Evolutionary conservation across 768 basidiomycete species (phyloP).

Genomic region (Pleurotus salmoneostramineus): DNA sequence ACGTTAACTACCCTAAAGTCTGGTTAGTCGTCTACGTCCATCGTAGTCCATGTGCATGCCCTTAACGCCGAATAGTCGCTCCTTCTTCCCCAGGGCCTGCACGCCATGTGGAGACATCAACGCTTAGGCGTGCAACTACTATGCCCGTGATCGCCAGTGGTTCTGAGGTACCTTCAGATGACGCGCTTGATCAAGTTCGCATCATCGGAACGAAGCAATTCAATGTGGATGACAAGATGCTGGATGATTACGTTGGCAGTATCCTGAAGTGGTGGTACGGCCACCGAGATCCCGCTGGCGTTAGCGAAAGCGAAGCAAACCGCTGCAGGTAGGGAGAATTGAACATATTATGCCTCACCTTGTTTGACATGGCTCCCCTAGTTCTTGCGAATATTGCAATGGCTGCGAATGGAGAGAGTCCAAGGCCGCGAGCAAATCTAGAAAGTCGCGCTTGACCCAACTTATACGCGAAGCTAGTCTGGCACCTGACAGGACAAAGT

Average conservation of each 20-base stretch:
- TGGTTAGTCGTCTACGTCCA: no score
- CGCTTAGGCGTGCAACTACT: background rate
- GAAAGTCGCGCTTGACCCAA: background rate
- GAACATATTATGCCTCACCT: slow-evolving; percentile 23
- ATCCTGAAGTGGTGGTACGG: slow-evolving; percentile 79
- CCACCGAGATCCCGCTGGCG: slow-evolving; percentile 63
- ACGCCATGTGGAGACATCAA: background rate
- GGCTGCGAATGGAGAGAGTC: slow-evolving; percentile 81
- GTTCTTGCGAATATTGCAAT: slow-evolving; percentile 68
- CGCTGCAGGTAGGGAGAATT: slow-evolving; percentile 52
- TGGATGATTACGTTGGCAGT: slow-evolving; percentile 50
- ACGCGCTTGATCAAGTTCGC: slow-evolving; percentile 19
- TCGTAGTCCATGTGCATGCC: no score
- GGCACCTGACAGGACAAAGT: no score
- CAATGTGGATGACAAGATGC: slow-evolving; percentile 41
- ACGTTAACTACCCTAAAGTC: background rate
- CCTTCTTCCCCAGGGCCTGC: background rate
- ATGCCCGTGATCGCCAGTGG: background rate
- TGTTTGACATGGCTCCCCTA: slow-evolving; percentile 17
- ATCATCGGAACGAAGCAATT: slow-evolving; percentile 71
- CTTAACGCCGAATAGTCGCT: background rate
- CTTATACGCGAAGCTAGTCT: no score
- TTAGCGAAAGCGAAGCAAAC: slow-evolving; percentile 49
- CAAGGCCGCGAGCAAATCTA: slow-evolving; percentile 24
- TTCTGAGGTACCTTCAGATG: background rate